A percentile compares a stretch with the other conserved stretches of the same genome.
phyloP scores from a whole-genome alignment of 768 basidiomycete genomes.

The Cystofilobasidium ferigula region DNA sequence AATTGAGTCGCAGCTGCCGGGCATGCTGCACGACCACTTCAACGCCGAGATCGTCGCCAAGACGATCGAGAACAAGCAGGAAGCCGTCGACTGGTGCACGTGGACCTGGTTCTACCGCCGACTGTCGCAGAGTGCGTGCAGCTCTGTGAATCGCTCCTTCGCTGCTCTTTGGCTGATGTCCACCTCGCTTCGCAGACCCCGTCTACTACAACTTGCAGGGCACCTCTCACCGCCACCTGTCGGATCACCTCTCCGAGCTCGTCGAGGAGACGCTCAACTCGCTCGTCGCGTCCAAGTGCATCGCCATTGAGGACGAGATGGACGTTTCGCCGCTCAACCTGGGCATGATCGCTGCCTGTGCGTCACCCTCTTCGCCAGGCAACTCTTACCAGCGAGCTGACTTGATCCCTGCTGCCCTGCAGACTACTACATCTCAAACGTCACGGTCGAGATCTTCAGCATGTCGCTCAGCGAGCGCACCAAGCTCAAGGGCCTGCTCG shows the following conservation, averaged over 20 bases:
- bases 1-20: slow-evolving; percentile 87
- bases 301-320: slow-evolving; percentile 75
- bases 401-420: background rate
- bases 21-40: slow-evolving; percentile 93
- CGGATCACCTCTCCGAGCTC: slow-evolving; percentile 88
- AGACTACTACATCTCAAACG: slow-evolving; percentile 48
- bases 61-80: slow-evolving; percentile 98
- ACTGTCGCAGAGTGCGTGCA: slow-evolving; percentile 72
- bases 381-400: background rate
- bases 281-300: slow-evolving; percentile 88
- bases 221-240: slow-evolving; percentile 87
- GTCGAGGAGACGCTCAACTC: slow-evolving; percentile 88
- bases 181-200: background rate
- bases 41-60: slow-evolving; percentile 95
- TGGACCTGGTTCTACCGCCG: slow-evolving; percentile 97
- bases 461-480: slow-evolving; percentile 90
- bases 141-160: background rate
- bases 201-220: slow-evolving; percentile 49
- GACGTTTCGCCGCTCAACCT: slow-evolving; percentile 71
- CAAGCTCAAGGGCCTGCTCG: slow-evolving; percentile 89
- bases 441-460: slow-evolving; percentile 94
- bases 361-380: slow-evolving; percentile 51
- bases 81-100: slow-evolving; percentile 80
- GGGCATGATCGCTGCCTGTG: slow-evolving; percentile 89
- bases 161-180: slow-evolving; percentile 39